A percentile compares a stretch with the other conserved stretches of the same genome.
Evolutionary conservation across 2,329 filamentous ascomycete genomes (phyloP).

Genomic region (Calonectria crousiana): DNA sequence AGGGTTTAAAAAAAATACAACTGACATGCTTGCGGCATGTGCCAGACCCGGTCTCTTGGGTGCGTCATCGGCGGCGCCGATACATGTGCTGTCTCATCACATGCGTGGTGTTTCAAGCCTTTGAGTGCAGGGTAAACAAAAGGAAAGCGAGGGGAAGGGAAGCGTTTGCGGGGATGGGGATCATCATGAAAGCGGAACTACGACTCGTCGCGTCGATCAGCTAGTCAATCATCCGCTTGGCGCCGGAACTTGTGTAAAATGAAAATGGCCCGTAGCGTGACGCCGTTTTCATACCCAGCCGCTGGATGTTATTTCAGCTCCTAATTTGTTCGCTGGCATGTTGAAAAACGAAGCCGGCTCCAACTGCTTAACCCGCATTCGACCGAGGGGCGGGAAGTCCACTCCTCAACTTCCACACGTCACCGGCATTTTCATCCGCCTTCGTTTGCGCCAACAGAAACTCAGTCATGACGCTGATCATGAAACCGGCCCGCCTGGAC

Average conservation of each 20-base stretch:
- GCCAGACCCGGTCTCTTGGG: not conserved
- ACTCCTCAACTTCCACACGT: not conserved
- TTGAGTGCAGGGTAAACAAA: not conserved
- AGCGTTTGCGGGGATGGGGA: not conserved
- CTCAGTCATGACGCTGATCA: conserved; percentile 10
- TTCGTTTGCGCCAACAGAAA: not conserved
- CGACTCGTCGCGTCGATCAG: not conserved
- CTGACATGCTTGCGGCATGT: not conserved
- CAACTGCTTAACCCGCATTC: not conserved
- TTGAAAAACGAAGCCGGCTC: not conserved
- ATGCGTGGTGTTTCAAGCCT: not conserved
- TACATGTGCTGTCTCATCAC: conserved; percentile 12
- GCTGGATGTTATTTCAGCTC: not conserved
- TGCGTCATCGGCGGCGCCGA: not conserved
- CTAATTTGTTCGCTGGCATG: not conserved
- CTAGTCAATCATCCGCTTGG: not conserved
- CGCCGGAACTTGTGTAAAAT: not conserved
- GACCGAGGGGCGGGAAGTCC: not conserved
- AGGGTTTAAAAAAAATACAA: not conserved
- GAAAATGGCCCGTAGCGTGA: not conserved
- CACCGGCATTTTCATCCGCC: not conserved
- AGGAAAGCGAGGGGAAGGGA: not conserved
- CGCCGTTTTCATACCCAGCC: conserved; percentile 1
- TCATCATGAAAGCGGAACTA: not conserved
- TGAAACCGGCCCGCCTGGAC: conserved; percentile 34